Evolutionary conservation across 345 rosid species (phyloP).

Genomic region (Raphanus raphanistrum): DNA sequence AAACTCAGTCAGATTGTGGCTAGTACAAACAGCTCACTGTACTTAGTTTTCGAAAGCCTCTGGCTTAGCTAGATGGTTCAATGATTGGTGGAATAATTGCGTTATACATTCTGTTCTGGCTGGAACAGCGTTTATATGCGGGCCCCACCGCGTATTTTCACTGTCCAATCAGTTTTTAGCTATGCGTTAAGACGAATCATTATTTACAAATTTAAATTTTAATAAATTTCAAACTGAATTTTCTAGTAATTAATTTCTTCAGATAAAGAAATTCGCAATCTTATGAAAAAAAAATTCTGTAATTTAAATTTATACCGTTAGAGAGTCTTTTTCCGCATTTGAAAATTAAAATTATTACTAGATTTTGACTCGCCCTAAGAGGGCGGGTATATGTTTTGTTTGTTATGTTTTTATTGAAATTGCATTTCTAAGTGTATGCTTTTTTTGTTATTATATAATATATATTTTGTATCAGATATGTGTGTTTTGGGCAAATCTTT

Average conservation of each 20-base stretch:
- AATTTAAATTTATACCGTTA: not conserved
- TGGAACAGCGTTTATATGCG: not conserved
- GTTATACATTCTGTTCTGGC: not conserved
- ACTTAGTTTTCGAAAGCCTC: not conserved
- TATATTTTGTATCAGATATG: too few relatives aligned
- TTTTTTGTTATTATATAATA: too few relatives aligned
- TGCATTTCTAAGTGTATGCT: too few relatives aligned
- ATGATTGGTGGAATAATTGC: constrained; percentile 2
- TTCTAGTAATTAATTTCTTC: not conserved
- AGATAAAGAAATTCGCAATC: too few relatives aligned
- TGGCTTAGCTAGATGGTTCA: not conserved
- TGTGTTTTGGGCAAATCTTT: too few relatives aligned
- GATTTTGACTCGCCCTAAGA: too few relatives aligned
- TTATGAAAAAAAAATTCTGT: not conserved
- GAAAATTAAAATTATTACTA: not conserved
- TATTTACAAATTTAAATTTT: not conserved
- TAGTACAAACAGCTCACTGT: not conserved
- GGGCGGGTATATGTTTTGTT: too few relatives aligned
- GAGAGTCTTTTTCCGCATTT: not conserved
- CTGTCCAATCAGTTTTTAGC: not conserved
- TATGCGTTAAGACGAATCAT: not conserved
- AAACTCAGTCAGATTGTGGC: not conserved
- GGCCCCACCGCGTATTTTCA: not conserved
- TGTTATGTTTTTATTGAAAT: too few relatives aligned
- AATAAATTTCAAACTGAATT: not conserved